Evolutionary conservation across 2,329 filamentous ascomycete species (phyloP).

Genomic region (Calonectria naviculata): DNA sequence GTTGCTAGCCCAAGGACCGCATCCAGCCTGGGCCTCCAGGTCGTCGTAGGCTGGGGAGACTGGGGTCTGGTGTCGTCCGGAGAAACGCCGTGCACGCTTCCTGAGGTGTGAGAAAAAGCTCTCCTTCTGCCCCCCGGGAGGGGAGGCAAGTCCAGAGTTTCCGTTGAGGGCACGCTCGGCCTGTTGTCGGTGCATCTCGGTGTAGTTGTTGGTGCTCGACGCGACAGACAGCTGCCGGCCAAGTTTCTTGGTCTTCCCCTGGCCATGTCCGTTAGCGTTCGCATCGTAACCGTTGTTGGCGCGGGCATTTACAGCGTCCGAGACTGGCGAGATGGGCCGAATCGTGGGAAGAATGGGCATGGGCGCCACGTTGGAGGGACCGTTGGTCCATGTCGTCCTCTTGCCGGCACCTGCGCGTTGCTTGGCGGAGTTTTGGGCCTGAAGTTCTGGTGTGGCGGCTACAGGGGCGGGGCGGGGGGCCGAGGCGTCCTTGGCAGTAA

Average conservation of each 20-base stretch:
- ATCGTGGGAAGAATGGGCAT: slow-evolving; percentile 98
- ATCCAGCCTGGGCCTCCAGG: slow-evolving; percentile 91
- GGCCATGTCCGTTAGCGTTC: slow-evolving; percentile 51
- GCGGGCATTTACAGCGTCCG: slow-evolving; percentile 90
- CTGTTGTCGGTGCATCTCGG: slow-evolving; percentile 89
- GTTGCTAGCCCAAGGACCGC: slow-evolving; percentile 88
- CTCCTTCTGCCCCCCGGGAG: slow-evolving; percentile 85
- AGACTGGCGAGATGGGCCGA: slow-evolving; percentile 94
- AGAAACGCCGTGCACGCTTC: slow-evolving; percentile 92
- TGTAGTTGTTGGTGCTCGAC: slow-evolving; percentile 92
- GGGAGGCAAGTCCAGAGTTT: slow-evolving; percentile 77
- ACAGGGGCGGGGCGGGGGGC: slow-evolving; percentile 58
- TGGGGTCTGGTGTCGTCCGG: slow-evolving; percentile 87
- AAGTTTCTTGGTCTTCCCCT: slow-evolving; percentile 89
- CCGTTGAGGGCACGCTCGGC: slow-evolving; percentile 92
- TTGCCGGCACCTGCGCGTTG: slow-evolving; percentile 71
- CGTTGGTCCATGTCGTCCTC: slow-evolving; percentile 93
- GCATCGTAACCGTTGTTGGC: slow-evolving; percentile 74
- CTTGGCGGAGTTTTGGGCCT: slow-evolving; percentile 32
- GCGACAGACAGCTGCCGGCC: slow-evolving; percentile 93
- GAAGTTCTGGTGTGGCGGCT: slow-evolving; percentile 53
- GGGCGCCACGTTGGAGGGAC: slow-evolving; percentile 81
- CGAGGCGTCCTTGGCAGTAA: slow-evolving; percentile 58
- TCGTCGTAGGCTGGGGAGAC: slow-evolving; percentile 86
- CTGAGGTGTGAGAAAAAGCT: slow-evolving; percentile 98